Evolutionary conservation across 805 yeast genomes (phyloP), one percentile per base, ranked within the genome.

Genomic region (Ogataea methanolica): DNA sequence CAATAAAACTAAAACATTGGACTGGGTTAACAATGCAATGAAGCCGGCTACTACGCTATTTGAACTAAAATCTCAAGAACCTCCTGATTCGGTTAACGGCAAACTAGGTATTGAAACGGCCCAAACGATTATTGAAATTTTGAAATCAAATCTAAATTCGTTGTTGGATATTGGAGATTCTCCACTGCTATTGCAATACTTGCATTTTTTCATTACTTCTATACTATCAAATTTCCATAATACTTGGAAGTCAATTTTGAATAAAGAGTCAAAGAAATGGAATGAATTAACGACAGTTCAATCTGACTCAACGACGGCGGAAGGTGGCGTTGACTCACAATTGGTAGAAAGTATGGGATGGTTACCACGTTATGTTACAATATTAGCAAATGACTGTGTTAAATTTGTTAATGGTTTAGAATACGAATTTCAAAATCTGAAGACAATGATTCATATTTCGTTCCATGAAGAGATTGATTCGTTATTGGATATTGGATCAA

Each of bases 1-100:
- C 53, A 80, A 89, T 45, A 78, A 84, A 3, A 67, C 67, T 21
- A 89, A 89, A 64, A 84, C 92, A 74, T 77, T 76, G 15, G 96
- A 89, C 67, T 94, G 98, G 98, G 80, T 88, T 65, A 63, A 65
- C 4, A 87, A 82, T 51, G 74, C 65, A 6, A 42, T 58, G 15
- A 41, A 33, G 2, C 57, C 57, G 6, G 60, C 65, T 6, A 42
- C 79, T 19, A 72, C 70, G 23, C 74, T 82, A 14, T 92, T 92
- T 62, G 67, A 71, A 35, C 71, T 73, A 39, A 80, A 97, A 62
- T 70, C 73, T 15, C 73, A 75, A 7, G 90, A 96, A 7, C 97
- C 97, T 7, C 52, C 61, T n/a, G 66, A 62, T 41, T 49, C 56
- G 8, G 45, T 54, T 7, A 55, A 55, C 19, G 64, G 50, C 36